A percentile compares a stretch with the other conserved stretches of the same genome.
These are phyloP conservation scores for Litsea cubeba DNA, from an alignment of 164 flowering plant species.

Conservation along the genomic window DNA sequence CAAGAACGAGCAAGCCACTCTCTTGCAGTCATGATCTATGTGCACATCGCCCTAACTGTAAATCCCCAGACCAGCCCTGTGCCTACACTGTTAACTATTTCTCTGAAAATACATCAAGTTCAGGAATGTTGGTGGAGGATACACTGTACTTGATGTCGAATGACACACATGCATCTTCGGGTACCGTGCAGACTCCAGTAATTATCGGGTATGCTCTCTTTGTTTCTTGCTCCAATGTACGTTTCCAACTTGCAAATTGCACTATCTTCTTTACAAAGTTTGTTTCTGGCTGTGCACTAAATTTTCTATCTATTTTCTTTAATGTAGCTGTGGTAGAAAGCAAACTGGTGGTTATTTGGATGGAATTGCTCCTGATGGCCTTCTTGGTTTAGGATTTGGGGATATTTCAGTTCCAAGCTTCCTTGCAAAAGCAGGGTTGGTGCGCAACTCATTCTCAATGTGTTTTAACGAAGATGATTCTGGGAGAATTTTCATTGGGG, in stretches of 20 bases:
- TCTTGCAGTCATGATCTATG: constrained; percentile 75
- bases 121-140: constrained; percentile 84
- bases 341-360: constrained; percentile 88
- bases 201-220: constrained; percentile 57
- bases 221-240: not conserved
- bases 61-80: constrained; percentile 59
- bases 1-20: constrained; percentile 70
- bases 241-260: not conserved
- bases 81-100: constrained; percentile 57
- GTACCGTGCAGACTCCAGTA: constrained; percentile 53
- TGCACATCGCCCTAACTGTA: constrained; percentile 50
- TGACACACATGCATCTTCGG: constrained; percentile 25
- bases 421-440: constrained; percentile 72
- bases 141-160: constrained; percentile 59
- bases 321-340: constrained; percentile 81
- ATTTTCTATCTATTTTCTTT: constrained; percentile 9
- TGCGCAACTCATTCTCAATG: constrained; percentile 74
- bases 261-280: not conserved
- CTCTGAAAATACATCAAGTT: constrained; percentile 65
- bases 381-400: constrained; percentile 87
- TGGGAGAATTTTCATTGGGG: constrained; percentile 91
- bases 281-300: not conserved
- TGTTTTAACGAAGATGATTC: constrained; percentile 77
- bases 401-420: constrained; percentile 79
- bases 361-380: constrained; percentile 96